A percentile compares a stretch with the other conserved stretches of the same genome.
Conservation (phyloP, 306 rosid species). For the Cicer arietinum region DNA sequence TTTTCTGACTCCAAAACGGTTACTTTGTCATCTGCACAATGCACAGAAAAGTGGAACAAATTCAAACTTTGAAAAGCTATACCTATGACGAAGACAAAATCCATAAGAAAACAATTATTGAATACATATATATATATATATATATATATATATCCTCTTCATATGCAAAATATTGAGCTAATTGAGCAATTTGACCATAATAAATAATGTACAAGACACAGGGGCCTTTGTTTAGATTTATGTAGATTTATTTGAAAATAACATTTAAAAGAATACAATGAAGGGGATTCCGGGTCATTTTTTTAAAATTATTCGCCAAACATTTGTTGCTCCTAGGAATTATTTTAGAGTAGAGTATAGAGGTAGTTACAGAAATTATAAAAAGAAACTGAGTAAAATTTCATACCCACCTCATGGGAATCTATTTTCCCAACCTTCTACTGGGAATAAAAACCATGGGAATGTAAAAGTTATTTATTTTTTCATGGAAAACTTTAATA, state of each 20-base stretch:
- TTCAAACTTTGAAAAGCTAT: conserved; percentile 9
- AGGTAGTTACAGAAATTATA: background rate
- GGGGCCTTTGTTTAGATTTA: background rate
- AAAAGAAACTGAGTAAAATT: background rate
- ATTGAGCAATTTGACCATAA: conserved; percentile 17
- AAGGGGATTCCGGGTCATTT: background rate
- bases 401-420: background rate
- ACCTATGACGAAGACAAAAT: conserved; percentile 17
- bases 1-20: conserved; percentile 86
- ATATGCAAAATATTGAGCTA: background rate
- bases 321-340: background rate
- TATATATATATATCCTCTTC: background rate
- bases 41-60: conserved; percentile 29
- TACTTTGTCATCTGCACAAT: conserved; percentile 83
- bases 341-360: background rate
- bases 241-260: background rate
- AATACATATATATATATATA: background rate
- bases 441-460: background rate
- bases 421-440: background rate
- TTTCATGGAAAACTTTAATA: background rate
- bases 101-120: conserved; percentile 15
- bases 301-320: background rate
- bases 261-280: background rate
- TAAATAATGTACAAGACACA: background rate
- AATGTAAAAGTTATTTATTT: background rate